Base-by-base conservation (phyloP, 1,284 basidiomycete genomes). In the Ganoderma lucidum region DNA sequence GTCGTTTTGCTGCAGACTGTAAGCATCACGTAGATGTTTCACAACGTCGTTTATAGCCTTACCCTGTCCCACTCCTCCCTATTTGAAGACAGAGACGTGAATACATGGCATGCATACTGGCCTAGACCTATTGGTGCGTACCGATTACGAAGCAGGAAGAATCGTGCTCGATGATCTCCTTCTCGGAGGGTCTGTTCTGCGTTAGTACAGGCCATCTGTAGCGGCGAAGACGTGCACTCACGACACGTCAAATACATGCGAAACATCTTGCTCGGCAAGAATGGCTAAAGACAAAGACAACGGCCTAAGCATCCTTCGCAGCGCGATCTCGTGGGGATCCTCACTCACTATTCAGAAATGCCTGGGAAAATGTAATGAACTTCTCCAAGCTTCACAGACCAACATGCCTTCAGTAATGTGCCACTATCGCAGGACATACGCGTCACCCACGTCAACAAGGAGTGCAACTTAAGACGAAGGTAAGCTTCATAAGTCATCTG, bases 1-100 rank as follows among this genome's bases (percentile, higher is more conserved):
- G 90, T 92, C 0, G 91, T 93, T 85, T 93, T 93, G 3, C 90
- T 92, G 73, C 45, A 62, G 0, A 35, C 23, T 64, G 23, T 66
- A 23, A 55, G 60, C n/a, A 12, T 45, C 12, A 17, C 15, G 23
- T n/a, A 28, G 15, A 15, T 44, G 6, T 17, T 44, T 44, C 42
- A 45, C 9, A 14, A 17, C 41, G 41, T 10, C 8, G 12, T 55
- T 10, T 55, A 2, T 28, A 15, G 53, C 41, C 81, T n/a, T 77
- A 90, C 90, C 91, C 90, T 0, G 91, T 93, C 2, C 92, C 92
- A 73, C 91, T 92, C 48, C 92, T 82, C 0, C 71, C 71, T 69
- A 39, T 44, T 15, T 44, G 15, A 44, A 44, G 2, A 17, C 42
- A 42, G 23, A 6, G 8, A n/a, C 3, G n/a, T 17, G 35, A 37